Base-by-base conservation (phyloP, 2,329 filamentous ascomycete genomes). In the Fusarium ramigenum region DNA sequence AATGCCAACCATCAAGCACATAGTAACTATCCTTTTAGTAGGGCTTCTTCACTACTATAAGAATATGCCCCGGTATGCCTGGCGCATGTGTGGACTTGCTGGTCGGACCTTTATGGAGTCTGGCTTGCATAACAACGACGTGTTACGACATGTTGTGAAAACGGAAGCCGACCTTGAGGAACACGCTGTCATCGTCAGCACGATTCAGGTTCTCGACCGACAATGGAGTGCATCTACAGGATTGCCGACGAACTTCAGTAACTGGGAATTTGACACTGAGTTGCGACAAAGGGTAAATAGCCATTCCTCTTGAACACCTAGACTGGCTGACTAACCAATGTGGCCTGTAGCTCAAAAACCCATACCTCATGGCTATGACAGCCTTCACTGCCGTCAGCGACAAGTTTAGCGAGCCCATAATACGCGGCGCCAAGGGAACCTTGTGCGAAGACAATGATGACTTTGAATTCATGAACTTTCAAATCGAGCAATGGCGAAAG, bases 191-290 rank as follows among this genome's bases (percentile, higher is more conserved):
- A 57, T 57, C 0, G 53, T 32, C 28, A 57, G 53, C 18, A 57
- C 53, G 12, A 43, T 57, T 34, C 40, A 32, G 18, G 53, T 57
- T 34, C 53, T 57, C 6, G 39, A 57, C n/a, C 53, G 53, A 18
- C 53, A 57, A 57, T 57, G 53, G 53, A 57, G 53, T 14, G 53
- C 53, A 46, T 57, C 53, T 34, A 57, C 53, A 46, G 53, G 53
- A 57, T 34, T 57, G 28, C 53, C 53, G 19, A 57, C 39, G 4
- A 57, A 57, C 23, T 57, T 57, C 4, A 57, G 53, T 32, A 57
- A 57, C n/a, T 57, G 53, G 53, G 53, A 57, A 46, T 57, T 57
- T 11, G 53, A 57, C 28, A 23, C 16, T 23, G 39, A 46, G 28
- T 23, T 57, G 12, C 28, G 53, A 25, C 53, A 44, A 57, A 57